Evolutionary conservation across 2,329 filamentous ascomycete genomes (phyloP), one percentile per base, ranked within the genome.

Genomic region (Beauveria bassiana): DNA sequence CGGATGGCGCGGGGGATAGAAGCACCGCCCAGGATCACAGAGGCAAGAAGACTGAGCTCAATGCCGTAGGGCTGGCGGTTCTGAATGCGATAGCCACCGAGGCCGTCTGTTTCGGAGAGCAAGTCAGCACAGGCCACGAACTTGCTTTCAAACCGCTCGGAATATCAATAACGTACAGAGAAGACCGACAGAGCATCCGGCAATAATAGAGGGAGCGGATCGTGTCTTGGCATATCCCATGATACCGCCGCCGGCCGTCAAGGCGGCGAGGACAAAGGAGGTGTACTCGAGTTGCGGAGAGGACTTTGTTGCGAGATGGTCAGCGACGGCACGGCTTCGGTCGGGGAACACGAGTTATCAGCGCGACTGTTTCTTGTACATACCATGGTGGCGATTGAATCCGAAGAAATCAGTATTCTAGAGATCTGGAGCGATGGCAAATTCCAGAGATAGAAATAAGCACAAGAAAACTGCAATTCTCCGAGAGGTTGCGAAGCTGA

Each of bases 31-130:
- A 99, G 82, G 28, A 98, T 78, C n/a, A 91, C 70, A 0, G 91
- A 96, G 5, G 95, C 95, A 49, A 97, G 80, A 10, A 99, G 82
- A n/a, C 89, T 90, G 49, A 96, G 79, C 76, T 98, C 95, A 67
- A 96, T 78, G 65, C 93, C 95, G 73, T 95, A 96, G 3, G 89
- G 73, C 72, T 91, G 83, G 64, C 82, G 79, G 68, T 86, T 87
- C 68, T 88, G 86, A 65, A 96, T 86, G 63, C 93, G 89, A 70
- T 90, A 87, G 66, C 89, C 93, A 65, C 91, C 91, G 49, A 96
- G 79, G 26, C 86, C 86, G 75, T 99, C 83, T 85, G 65, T 46
- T 22, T 38, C 12, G 54, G 43, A 46, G n/a, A 6, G 20, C 40
- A 22, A 24, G 18, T 51, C 20, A 52, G 46, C 22, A 16, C 20